Evolutionary conservation across 495 filamentous ascomycete genomes (phyloP), one percentile per base, ranked within the genome.

Genomic region (Penicillium simplicissimum): DNA sequence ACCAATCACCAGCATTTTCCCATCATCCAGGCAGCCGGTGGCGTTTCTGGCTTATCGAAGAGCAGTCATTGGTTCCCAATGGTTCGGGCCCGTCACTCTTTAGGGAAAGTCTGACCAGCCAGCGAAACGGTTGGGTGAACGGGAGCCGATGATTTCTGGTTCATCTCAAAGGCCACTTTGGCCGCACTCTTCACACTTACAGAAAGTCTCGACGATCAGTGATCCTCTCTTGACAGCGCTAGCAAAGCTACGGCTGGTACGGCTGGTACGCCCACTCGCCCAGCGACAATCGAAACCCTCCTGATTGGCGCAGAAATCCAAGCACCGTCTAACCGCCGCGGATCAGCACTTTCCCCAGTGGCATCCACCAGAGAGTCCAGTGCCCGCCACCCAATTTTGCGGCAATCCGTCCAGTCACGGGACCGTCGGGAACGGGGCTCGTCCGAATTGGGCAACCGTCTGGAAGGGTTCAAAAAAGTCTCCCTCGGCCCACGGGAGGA

Each of bases 31-130:
- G 9, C 17, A 42, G 5, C 8, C 37, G 57, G 62, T 64, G 62
- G 62, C 62, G 62, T 60, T 56, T 38, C 52, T 33, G 53, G 28
- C 62, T 60, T 64, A 64, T 64, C 62, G 21, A 19, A 8, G 8
- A 21, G 0, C 3, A 14, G 1, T 36, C 8, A 53, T 53, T 53
- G 51, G 51, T 14, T 36, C 14, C 45, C 45, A 15, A n/a, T 3
- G n/a, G 11, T 11, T n/a, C 14, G 45, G 45, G 45, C 28, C 45
- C 2, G 45, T 14, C 45, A 11, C 45, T 28, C 25, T 28, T 28
- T 48, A 11, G 45, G 21, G 21, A 48, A 48, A 21, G 13, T 45
- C 42, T 45, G 9, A 8, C 42, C 42, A 10, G 37, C 28, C 28
- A n/a, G 28, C 28, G 6, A 15, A n/a, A 40, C 13, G n/a, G 4